A percentile compares a stretch with the other conserved stretches of the same genome.
phyloP scores from a whole-genome alignment of 139 green algal species.

The Ostreobium quekettii region DNA sequence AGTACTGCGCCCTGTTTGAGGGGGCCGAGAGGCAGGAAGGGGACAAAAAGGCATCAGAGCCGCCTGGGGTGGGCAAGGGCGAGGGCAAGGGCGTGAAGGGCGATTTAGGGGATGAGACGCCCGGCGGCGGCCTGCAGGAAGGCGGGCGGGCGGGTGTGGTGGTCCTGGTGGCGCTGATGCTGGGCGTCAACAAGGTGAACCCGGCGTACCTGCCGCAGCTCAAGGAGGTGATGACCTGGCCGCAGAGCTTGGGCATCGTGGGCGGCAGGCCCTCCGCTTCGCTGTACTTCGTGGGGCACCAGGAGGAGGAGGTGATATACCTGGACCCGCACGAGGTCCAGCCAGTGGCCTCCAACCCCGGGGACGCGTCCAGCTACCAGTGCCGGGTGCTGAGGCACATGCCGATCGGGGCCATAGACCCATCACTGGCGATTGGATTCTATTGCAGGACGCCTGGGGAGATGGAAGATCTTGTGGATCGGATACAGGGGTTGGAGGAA shows the following conservation, averaged over 20 bases:
- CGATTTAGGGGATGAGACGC: too few relatives aligned
- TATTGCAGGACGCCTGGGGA: conserved; percentile 45
- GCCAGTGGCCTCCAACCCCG: conserved; percentile 17
- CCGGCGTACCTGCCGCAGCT: conserved; percentile 72
- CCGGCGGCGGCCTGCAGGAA: too few relatives aligned
- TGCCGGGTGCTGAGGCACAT: conserved; percentile 43
- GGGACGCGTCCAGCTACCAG: conserved; percentile 26
- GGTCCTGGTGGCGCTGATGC: conserved; percentile 71
- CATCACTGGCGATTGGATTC: conserved; percentile 81
- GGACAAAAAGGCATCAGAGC: too few relatives aligned
- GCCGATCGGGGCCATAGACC: conserved; percentile 56
- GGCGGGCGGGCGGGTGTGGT: conserved; percentile 47
- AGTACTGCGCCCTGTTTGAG: too few relatives aligned
- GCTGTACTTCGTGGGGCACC: conserved; percentile 78
- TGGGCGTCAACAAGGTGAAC: conserved; percentile 69
- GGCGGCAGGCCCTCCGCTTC: conserved; percentile 69
- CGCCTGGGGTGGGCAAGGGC: too few relatives aligned
- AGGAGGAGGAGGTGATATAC: conserved; percentile 58
- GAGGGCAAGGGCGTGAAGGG: too few relatives aligned
- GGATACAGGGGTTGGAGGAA: conserved; percentile 35
- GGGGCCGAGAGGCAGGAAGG: too few relatives aligned
- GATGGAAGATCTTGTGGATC: conserved; percentile 37
- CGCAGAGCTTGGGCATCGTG: conserved; percentile 81
- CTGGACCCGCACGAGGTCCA: conserved; percentile 75
- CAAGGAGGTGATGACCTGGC: conserved; percentile 51